Conservation (phyloP, 1,284 basidiomycete genomes). For the Anthracocystis walkeri region DNA sequence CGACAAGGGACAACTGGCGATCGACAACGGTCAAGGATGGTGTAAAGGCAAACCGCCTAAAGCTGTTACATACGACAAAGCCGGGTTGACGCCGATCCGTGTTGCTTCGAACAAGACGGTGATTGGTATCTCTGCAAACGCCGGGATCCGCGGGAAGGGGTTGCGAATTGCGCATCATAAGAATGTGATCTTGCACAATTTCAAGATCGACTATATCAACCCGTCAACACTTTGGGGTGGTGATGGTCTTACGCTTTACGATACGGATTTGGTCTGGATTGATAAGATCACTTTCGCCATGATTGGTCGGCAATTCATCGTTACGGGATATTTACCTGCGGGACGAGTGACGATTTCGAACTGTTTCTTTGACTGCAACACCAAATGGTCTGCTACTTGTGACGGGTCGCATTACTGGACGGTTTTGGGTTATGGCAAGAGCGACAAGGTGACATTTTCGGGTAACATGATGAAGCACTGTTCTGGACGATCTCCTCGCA, state of each 20-base stretch:
- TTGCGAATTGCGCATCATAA: constrained; percentile 30
- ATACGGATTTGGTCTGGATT: constrained; percentile 55
- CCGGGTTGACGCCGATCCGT: constrained; percentile 22
- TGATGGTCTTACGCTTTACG: constrained; percentile 54
- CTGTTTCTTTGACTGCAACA: constrained; percentile 44
- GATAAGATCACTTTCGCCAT: constrained; percentile 53
- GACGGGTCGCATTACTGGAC: constrained; percentile 52
- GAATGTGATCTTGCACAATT: constrained; percentile 70
- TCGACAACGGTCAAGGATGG: constrained; percentile 67
- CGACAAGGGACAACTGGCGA: constrained; percentile 67
- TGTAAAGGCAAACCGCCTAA: constrained; percentile 53
- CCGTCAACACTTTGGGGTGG: constrained; percentile 52
- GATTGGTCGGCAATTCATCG: constrained; percentile 52
- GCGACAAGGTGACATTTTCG: constrained; percentile 41
- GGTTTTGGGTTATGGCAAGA: constrained; percentile 34
- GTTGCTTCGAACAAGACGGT: constrained; percentile 30
- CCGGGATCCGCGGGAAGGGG: constrained; percentile 64
- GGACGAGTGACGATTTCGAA: constrained; percentile 40
- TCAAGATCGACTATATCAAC: constrained; percentile 59
- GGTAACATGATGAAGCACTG: constrained; percentile 41
- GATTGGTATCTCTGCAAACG: constrained; percentile 57
- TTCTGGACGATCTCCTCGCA: constrained; percentile 42
- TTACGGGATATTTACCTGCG: constrained; percentile 24
- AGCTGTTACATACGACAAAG: constrained; percentile 57
- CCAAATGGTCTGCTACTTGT: constrained; percentile 43